Conservation (phyloP, 192 early-diverging fungal species). For the Rhizoclosmatium sp. region DNA sequence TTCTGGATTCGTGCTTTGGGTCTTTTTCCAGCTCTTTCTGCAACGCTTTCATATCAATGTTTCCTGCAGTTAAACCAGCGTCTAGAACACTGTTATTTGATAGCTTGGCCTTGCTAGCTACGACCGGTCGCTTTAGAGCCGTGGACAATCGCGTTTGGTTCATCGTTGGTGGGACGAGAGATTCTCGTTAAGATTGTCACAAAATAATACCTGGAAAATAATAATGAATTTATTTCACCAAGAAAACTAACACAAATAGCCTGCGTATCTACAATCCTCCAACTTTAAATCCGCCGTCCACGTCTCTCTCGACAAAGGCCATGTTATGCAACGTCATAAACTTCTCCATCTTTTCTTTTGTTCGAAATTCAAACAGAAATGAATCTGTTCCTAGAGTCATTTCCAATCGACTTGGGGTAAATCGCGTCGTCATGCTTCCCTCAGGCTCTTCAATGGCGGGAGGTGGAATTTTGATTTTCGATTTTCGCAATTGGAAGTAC, state of each 20-base stretch:
- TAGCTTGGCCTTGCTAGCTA: too few relatives aligned
- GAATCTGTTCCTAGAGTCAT: neutral
- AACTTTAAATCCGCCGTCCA: neutral
- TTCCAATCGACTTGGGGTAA: neutral
- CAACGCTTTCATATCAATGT: constrained; percentile 14
- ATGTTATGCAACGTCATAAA: neutral
- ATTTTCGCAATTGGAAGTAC: neutral
- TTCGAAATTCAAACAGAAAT: neutral
- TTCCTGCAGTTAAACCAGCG: neutral
- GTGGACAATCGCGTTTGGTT: too few relatives aligned
- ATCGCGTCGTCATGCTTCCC: neutral
- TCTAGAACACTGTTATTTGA: too few relatives aligned
- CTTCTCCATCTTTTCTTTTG: neutral
- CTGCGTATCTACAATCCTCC: neutral
- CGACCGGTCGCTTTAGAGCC: too few relatives aligned
- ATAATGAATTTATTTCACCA: too few relatives aligned
- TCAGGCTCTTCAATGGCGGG: neutral
- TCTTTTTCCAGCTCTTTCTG: constrained; percentile 29
- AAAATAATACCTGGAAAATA: too few relatives aligned
- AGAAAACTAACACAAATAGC: too few relatives aligned
- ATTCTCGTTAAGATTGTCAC: too few relatives aligned
- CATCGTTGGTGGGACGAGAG: too few relatives aligned
- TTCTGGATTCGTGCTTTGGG: constrained; percentile 19
- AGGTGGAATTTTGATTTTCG: neutral
- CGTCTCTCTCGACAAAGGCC: neutral